phyloP scores from a whole-genome alignment of 169 alveolate species.

The Plasmodium coatneyi region DNA sequence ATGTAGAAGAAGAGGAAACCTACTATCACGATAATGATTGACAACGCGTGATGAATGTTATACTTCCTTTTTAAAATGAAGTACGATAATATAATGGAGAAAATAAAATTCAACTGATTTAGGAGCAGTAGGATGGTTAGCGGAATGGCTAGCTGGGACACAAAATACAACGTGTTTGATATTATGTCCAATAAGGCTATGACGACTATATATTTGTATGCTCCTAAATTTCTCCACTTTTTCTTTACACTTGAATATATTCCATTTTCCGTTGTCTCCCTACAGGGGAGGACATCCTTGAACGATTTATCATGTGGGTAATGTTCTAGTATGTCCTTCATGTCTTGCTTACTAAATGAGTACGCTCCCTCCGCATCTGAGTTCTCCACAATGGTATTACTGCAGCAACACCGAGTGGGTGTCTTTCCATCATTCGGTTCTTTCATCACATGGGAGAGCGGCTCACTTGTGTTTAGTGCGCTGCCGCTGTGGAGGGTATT shows the following conservation, averaged over 20 bases:
- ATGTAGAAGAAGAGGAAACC: constrained; percentile 61
- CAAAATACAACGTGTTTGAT: constrained; percentile 56
- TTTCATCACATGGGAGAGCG: neutral
- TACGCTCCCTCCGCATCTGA: neutral
- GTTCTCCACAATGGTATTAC: neutral
- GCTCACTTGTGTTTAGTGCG: neutral
- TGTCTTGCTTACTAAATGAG: constrained; percentile 7
- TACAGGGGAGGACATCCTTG: neutral
- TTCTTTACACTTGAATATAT: neutral
- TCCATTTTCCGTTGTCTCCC: neutral
- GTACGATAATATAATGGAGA: constrained; percentile 57
- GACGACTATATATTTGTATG: constrained; percentile 45
- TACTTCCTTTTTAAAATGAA: constrained; percentile 52
- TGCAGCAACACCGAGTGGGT: neutral
- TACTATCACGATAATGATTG: constrained; percentile 36
- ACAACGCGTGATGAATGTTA: constrained; percentile 43
- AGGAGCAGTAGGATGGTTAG: constrained; percentile 44
- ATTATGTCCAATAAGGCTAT: constrained; percentile 45
- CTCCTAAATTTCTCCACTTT: constrained; percentile 42
- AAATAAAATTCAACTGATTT: constrained; percentile 67
- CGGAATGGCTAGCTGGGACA: constrained; percentile 71
- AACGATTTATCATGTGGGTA: neutral
- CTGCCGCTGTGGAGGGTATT: neutral
- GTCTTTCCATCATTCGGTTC: neutral
- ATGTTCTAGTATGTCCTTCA: constrained; percentile 20